Evolutionary conservation across 2,329 filamentous ascomycete species (phyloP), one percentile per base, ranked within the genome.

Genomic region (Arthrobotrys sinensis): DNA sequence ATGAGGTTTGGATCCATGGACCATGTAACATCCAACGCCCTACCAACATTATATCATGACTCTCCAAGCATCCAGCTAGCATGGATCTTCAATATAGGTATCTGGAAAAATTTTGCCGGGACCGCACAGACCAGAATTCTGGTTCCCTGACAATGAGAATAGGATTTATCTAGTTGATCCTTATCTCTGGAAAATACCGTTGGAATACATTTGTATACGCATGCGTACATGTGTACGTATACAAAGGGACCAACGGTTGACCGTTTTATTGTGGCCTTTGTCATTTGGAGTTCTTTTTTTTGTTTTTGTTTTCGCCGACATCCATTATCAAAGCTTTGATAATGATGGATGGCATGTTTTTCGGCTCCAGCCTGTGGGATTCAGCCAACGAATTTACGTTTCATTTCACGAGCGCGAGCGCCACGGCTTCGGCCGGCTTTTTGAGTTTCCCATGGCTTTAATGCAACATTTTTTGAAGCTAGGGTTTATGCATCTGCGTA

Each of bases 121-220:
- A 60, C 19, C 34, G 36, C 55, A 60, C 55, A 28, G 36, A 43
- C 55, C 55, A 21, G 55, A 43, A 43, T 60, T 24, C 10, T 28
- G 55, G 55, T 60, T 28, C 55, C n/a, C n/a, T n/a, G n/a, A n/a
- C n/a, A 36, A 43, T 60, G 24, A 43, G 43, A 36, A 28, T 60
- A 24, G 36, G 36, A 28, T 21, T 60, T 28, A 19, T 38, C 8
- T 24, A 11, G 34, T n/a, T 14, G 36, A 60, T 43, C 34, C 55
- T 60, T 60, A 60, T 60, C 55, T 60, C 11, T 60, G 66, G 66
- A 57, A 70, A 28, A 40, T 62, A 45, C 66, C 66, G 65, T 62
- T 70, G 16, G 36, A 60, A 45, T n/a, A 14, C 11, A 16, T 45
- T 16, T 3, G 24, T 28, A 28, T 28, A 28, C 24, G 24, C 24